phyloP scores from a whole-genome alignment of 1,284 basidiomycete genomes.

The Mycosarcoma maydis region DNA sequence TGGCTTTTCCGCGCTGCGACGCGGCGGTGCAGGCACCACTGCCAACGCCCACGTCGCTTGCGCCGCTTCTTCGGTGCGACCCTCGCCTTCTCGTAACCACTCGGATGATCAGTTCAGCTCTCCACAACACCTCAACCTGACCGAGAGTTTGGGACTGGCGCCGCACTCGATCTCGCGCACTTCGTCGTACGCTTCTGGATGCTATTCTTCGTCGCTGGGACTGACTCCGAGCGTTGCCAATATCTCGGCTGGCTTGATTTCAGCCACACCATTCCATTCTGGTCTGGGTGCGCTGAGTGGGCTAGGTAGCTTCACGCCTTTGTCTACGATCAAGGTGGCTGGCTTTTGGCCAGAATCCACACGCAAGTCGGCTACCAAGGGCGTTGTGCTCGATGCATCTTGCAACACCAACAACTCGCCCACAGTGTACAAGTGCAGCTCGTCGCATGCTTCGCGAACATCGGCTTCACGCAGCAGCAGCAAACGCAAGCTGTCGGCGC shows the following conservation, averaged over 20 bases:
- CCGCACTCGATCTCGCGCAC: constrained; percentile 57
- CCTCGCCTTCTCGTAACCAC: constrained; percentile 30
- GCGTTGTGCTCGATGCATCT: background rate
- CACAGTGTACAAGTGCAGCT: constrained; percentile 22
- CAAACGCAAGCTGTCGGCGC: constrained; percentile 10
- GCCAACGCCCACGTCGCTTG: constrained; percentile 2
- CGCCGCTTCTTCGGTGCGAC: constrained; percentile 17
- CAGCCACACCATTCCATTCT: constrained; percentile 31
- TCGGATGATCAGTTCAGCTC: constrained; percentile 58
- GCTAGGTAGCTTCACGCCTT: constrained; percentile 36
- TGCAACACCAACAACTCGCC: constrained; percentile 12
- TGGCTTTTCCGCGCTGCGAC: constrained; percentile 32
- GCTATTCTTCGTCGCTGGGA: constrained; percentile 48
- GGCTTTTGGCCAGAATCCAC: constrained; percentile 32
- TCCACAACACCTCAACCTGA: constrained; percentile 61
- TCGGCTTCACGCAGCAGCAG: background rate
- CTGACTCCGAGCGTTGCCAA: constrained; percentile 52
- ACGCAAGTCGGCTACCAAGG: constrained; percentile 14
- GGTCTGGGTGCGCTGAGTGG: constrained; percentile 29
- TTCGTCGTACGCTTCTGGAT: constrained; percentile 26
- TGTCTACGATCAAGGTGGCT: constrained; percentile 18
- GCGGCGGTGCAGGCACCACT: constrained; percentile 1
- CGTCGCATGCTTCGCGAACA: background rate
- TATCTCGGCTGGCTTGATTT: constrained; percentile 32
- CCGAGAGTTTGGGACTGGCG: constrained; percentile 59